Conservation (phyloP, 2,329 filamentous ascomycete genomes). For the Paecilomyces fulvus region DNA sequence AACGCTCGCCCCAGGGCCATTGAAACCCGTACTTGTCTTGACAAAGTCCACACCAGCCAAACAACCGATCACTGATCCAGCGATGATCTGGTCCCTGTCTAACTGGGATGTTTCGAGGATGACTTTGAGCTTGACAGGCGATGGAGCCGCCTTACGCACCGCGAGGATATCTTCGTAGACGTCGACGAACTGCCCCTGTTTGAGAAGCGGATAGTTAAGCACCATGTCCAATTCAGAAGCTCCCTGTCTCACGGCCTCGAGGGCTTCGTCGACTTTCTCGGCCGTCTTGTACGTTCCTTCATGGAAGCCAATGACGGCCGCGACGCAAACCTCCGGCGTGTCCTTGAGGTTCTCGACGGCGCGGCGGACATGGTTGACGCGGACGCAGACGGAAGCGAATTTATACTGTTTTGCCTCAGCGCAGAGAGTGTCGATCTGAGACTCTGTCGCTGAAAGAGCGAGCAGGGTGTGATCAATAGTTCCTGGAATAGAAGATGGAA, state of each 20-base stretch:
- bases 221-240: constrained; percentile 53
- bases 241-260: constrained; percentile 41
- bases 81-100: constrained; percentile 41
- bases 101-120: constrained; percentile 53
- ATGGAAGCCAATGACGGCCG: constrained; percentile 53
- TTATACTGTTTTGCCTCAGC: constrained; percentile 42
- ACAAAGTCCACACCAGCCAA: constrained; percentile 50
- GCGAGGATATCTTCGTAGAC: constrained; percentile 47
- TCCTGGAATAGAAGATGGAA: constrained; percentile 20
- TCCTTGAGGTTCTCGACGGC: constrained; percentile 39
- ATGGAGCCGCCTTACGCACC: constrained; percentile 40
- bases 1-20: constrained; percentile 45
- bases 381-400: constrained; percentile 48
- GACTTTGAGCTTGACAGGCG: constrained; percentile 43
- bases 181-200: constrained; percentile 35
- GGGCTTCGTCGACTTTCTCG: constrained; percentile 45
- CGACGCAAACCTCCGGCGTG: constrained; percentile 41
- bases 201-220: constrained; percentile 45
- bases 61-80: constrained; percentile 44
- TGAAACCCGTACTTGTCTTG: constrained; percentile 54
- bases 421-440: constrained; percentile 47
- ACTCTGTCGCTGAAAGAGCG: constrained; percentile 33
- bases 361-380: constrained; percentile 43
- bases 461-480: constrained; percentile 38
- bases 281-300: constrained; percentile 48